These are phyloP conservation scores for Talaromyces nanjingensis DNA, from an alignment of 495 filamentous ascomycete genomes.

Conservation along the genomic window DNA sequence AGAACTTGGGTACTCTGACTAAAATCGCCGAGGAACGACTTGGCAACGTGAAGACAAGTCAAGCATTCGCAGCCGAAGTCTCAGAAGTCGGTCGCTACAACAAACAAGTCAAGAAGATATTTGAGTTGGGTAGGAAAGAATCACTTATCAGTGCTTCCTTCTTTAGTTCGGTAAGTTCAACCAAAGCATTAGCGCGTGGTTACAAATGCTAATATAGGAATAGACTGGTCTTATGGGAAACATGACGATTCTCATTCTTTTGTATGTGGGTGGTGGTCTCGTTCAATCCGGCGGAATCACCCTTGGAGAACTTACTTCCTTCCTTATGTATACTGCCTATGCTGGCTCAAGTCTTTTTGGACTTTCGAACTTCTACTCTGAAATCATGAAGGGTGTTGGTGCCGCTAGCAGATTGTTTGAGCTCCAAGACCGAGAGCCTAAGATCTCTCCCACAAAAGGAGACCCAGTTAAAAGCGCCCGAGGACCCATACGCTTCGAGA, in stretches of 20 bases:
- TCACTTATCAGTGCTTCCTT: conserved; percentile 85
- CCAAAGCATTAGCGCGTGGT: background rate
- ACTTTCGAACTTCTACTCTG: conserved; percentile 91
- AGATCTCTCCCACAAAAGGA: conserved; percentile 78
- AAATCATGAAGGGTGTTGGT: conserved; percentile 97
- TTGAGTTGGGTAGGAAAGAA: conserved; percentile 76
- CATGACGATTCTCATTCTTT: conserved; percentile 86
- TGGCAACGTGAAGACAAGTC: conserved; percentile 90
- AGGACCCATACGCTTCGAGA: conserved; percentile 78
- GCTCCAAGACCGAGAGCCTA: conserved; percentile 84
- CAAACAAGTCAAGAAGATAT: conserved; percentile 83
- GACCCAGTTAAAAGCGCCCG: conserved; percentile 69
- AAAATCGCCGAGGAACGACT: conserved; percentile 96
- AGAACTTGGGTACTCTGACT: conserved; percentile 81
- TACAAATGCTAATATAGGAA: background rate
- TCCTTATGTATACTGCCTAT: conserved; percentile 96
- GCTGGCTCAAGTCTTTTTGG: conserved; percentile 89
- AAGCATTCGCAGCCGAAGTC: conserved; percentile 90
- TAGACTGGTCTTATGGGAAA: conserved; percentile 85
- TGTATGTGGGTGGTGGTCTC: conserved; percentile 86
- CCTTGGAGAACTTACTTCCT: conserved; percentile 90
- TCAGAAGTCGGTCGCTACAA: conserved; percentile 89
- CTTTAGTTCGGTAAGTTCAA: conserved; percentile 61
- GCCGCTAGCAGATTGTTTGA: conserved; percentile 93
- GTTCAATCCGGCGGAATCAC: conserved; percentile 79